Evolutionary conservation across 306 rosid genomes (phyloP).

Genomic region (Rubus idaeus): DNA sequence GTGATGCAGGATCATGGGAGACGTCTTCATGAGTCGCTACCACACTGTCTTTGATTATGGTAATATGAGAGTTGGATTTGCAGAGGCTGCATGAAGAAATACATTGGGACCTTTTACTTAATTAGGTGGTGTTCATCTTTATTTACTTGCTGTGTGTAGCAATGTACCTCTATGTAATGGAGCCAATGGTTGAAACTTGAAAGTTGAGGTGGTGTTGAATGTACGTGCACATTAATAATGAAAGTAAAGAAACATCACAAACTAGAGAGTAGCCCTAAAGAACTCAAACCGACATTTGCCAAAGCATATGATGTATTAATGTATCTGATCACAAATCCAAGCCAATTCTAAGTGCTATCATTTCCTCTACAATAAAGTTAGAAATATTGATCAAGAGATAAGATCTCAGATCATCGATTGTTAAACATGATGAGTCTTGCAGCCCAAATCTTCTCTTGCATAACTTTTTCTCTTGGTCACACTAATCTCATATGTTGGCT

Average conservation of each 20-base stretch:
- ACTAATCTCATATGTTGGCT: neutral
- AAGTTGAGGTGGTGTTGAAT: neutral
- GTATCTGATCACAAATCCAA: too few relatives aligned
- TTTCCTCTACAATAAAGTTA: too few relatives aligned
- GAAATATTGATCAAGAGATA: too few relatives aligned
- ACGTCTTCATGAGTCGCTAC: slow-evolving; percentile 86
- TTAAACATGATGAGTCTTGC: too few relatives aligned
- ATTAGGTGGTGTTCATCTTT: neutral
- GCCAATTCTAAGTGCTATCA: too few relatives aligned
- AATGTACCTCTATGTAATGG: neutral
- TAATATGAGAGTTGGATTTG: slow-evolving; percentile 73
- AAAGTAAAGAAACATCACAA: neutral
- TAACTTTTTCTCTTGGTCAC: neutral
- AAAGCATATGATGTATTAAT: too few relatives aligned
- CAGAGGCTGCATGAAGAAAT: slow-evolving; percentile 65
- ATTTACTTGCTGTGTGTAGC: neutral
- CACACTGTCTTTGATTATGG: slow-evolving; percentile 89
- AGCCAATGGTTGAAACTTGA: neutral
- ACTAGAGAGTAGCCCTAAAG: too few relatives aligned
- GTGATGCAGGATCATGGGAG: slow-evolving; percentile 86
- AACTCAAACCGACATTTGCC: too few relatives aligned
- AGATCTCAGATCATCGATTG: too few relatives aligned
- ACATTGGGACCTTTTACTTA: neutral
- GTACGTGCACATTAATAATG: too few relatives aligned
- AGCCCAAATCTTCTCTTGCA: too few relatives aligned